These are phyloP conservation scores for Akanthomyces muscarius DNA, from an alignment of 2,329 filamentous ascomycete species.

Conservation along the genomic window DNA sequence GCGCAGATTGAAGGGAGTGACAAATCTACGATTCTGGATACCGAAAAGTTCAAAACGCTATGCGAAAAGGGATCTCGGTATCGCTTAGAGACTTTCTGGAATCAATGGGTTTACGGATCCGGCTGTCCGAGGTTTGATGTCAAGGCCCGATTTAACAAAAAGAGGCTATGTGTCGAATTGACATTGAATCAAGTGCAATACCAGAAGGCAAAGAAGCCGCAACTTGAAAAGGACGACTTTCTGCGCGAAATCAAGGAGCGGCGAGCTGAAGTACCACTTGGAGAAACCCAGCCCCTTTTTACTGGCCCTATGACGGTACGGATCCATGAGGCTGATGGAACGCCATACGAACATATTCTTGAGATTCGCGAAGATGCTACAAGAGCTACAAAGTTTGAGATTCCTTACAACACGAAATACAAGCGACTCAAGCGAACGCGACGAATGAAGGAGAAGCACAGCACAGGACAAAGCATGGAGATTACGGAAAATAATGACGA, in stretches of 20 bases:
- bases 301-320: slow-evolving; percentile 96
- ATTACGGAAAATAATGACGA: slow-evolving; percentile 65
- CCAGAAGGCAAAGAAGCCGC: slow-evolving; percentile 38
- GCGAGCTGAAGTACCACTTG: slow-evolving; percentile 62
- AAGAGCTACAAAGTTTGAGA: slow-evolving; percentile 75
- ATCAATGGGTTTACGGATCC: slow-evolving; percentile 84
- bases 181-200: slow-evolving; percentile 73
- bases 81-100: slow-evolving; percentile 85
- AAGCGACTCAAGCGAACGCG: slow-evolving; percentile 90
- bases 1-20: slow-evolving; percentile 63
- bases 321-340: slow-evolving; percentile 96
- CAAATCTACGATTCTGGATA: slow-evolving; percentile 69
- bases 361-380: slow-evolving; percentile 85
- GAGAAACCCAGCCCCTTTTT: slow-evolving; percentile 72
- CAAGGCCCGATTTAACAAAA: slow-evolving; percentile 93
- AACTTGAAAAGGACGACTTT: slow-evolving; percentile 69
- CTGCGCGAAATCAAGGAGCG: slow-evolving; percentile 81
- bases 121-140: slow-evolving; percentile 87
- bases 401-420: slow-evolving; percentile 98
- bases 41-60: slow-evolving; percentile 70
- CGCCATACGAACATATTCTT: slow-evolving; percentile 95
- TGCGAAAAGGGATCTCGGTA: slow-evolving; percentile 88
- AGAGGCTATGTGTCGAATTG: slow-evolving; percentile 91
- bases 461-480: slow-evolving; percentile 55
- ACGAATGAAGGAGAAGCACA: slow-evolving; percentile 70